phyloP scores from a whole-genome alignment of 2,329 filamentous ascomycete species.

The Xylariaceae sp. region DNA sequence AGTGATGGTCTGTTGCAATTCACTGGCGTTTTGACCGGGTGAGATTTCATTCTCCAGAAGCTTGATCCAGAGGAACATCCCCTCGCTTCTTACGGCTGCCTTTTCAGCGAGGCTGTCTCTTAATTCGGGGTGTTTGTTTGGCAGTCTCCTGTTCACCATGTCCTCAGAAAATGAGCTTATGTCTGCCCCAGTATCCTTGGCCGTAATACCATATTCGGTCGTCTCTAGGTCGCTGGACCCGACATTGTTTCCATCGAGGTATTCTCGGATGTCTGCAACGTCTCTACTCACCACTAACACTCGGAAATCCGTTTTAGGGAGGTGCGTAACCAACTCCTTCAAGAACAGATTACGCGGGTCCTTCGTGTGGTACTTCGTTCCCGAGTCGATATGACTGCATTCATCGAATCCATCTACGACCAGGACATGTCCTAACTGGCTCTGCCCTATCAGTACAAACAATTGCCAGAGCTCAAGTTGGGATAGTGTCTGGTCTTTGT shows the following conservation, averaged over 20 bases:
- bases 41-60: constrained; percentile 2
- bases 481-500: neutral
- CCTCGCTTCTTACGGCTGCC: neutral
- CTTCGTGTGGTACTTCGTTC: neutral
- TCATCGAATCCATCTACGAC: constrained; percentile 6
- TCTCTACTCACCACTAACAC: constrained; percentile 5
- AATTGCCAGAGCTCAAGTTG: constrained; percentile 9
- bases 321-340: neutral
- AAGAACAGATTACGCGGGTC: constrained; percentile 7
- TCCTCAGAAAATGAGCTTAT: neutral
- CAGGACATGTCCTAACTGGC: neutral
- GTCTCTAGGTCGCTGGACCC: neutral
- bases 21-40: neutral
- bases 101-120: neutral
- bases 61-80: constrained; percentile 10
- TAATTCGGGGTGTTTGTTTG: constrained; percentile 1
- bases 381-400: constrained; percentile 1
- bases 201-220: constrained; percentile 1
- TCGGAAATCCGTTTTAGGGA: constrained; percentile 2
- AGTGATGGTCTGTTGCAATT: neutral
- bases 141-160: constrained; percentile 1
- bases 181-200: neutral
- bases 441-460: constrained; percentile 5
- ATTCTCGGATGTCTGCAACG: constrained; percentile 5
- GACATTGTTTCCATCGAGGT: neutral